These are phyloP conservation scores for Eucalyptus sp. DNA, from an alignment of 345 rosid species.

Conservation along the genomic window DNA sequence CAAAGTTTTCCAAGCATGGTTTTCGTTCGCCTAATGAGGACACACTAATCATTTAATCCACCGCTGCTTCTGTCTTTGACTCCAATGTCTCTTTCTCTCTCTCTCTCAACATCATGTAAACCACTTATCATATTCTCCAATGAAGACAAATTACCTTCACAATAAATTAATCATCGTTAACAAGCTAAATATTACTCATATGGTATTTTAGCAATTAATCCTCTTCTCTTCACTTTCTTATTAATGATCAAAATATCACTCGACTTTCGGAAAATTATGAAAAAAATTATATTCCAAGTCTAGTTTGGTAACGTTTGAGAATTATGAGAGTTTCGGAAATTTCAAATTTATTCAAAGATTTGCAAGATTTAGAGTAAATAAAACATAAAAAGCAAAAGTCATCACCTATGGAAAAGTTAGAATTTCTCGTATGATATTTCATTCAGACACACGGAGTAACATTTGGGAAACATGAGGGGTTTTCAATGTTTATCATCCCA, in stretches of 20 bases:
- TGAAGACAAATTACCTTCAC: neutral
- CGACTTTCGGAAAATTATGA: neutral
- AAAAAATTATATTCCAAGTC: neutral
- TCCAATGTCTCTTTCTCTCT: neutral
- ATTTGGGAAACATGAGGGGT: neutral
- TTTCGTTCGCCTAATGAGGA: neutral
- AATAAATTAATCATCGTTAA: neutral
- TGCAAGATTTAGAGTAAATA: neutral
- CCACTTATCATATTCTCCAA: neutral
- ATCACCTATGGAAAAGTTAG: neutral
- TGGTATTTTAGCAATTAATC: neutral
- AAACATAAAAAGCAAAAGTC: neutral
- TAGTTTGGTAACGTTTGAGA: neutral
- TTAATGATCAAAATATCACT: neutral
- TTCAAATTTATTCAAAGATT: neutral
- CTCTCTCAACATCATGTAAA: neutral
- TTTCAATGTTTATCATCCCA: neutral
- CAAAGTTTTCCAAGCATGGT: neutral
- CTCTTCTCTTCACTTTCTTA: neutral
- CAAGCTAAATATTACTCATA: neutral
- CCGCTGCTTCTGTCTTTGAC: neutral
- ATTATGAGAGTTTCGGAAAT: neutral
- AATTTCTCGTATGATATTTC: no score
- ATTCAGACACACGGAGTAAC: neutral
- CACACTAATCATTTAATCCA: neutral